A percentile compares a stretch with the other conserved stretches of the same genome.
Conservation (phyloP, 257 asterid species). For the Capsicum rhomboideum region DNA sequence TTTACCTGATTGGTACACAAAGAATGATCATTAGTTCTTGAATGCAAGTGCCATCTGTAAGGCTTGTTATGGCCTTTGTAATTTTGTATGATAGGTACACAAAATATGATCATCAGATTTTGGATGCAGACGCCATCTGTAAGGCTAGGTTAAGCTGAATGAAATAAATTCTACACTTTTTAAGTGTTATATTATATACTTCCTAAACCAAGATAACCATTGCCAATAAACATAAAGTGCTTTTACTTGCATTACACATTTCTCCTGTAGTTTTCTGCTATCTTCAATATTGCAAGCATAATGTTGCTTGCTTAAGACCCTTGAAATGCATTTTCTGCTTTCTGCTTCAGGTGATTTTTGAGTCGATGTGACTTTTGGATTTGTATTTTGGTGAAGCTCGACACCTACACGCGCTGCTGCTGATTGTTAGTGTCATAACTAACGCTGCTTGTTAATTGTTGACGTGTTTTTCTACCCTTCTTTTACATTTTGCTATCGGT, state of each 20-base stretch:
- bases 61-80: neutral
- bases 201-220: neutral
- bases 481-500: neutral
- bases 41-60: neutral
- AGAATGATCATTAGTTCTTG: conserved; percentile 17
- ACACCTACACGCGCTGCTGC: neutral
- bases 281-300: neutral
- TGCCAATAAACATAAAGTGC: neutral
- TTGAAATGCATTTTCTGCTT: neutral
- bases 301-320: neutral
- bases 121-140: neutral
- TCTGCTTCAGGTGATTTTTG: neutral
- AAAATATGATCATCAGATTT: conserved; percentile 10
- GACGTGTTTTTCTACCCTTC: neutral
- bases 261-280: neutral
- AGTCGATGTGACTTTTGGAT: neutral
- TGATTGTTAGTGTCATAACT: neutral
- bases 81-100: neutral
- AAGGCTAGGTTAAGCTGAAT: neutral
- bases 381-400: neutral
- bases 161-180: neutral
- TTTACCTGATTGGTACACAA: neutral
- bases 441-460: neutral
- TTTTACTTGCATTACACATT: neutral
- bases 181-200: neutral